A percentile compares a stretch with the other conserved stretches of the same genome.
Conservation (phyloP, 495 filamentous ascomycete genomes). For the Penicillium paradoxum region DNA sequence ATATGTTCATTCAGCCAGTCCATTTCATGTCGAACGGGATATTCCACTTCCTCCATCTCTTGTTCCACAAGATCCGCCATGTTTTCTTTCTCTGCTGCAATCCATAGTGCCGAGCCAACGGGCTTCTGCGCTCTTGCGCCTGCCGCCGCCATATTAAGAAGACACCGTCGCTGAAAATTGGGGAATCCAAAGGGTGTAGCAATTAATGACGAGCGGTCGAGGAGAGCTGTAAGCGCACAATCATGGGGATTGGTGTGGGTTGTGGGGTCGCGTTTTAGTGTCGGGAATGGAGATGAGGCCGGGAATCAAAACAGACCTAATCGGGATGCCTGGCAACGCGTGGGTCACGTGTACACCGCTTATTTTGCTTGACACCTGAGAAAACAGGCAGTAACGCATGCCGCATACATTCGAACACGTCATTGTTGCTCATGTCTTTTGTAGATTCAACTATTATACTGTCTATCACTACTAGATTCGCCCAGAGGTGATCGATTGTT, state of each 20-base stretch:
- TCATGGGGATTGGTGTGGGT: constrained; percentile 11
- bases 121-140: constrained; percentile 46
- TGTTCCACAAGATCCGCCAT: constrained; percentile 56
- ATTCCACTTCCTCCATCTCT: constrained; percentile 86
- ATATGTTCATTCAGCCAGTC: constrained; percentile 98
- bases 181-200: background rate
- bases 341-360: constrained; percentile 17
- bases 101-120: constrained; percentile 65
- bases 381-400: no score
- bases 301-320: constrained; percentile 28
- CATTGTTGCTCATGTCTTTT: no score
- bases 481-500: no score
- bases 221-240: background rate
- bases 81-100: constrained; percentile 61
- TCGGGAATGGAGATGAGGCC: constrained; percentile 12
- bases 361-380: background rate
- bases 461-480: no score
- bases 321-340: constrained; percentile 15
- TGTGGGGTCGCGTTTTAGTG: constrained; percentile 6
- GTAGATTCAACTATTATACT: no score
- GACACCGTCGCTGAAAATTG: constrained; percentile 12
- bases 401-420: no score
- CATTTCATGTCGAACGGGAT: constrained; percentile 81
- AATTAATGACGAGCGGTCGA: background rate
- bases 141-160: constrained; percentile 48